phyloP scores from a whole-genome alignment of 305 asterid species.

The Fraxinus baroniana region DNA sequence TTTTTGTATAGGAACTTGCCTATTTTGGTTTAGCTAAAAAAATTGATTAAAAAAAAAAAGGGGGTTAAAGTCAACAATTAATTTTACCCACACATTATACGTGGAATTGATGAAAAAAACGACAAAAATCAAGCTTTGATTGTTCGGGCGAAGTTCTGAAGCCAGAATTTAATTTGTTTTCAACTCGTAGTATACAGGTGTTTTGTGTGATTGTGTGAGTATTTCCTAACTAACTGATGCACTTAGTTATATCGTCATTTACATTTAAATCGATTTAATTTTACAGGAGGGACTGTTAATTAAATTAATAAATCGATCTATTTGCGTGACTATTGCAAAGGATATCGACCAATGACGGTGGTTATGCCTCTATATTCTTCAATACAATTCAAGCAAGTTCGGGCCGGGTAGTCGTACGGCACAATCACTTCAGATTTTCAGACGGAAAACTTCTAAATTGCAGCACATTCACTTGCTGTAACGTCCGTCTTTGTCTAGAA shows the following conservation, averaged over 20 bases:
- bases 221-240: neutral
- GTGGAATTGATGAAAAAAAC: no score
- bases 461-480: neutral
- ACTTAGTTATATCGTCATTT: neutral
- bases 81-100: no score
- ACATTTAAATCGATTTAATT: neutral
- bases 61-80: neutral
- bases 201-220: neutral
- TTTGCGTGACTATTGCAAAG: neutral
- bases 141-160: neutral
- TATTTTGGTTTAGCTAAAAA: neutral
- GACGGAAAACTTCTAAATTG: neutral
- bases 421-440: neutral
- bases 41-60: neutral
- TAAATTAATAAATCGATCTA: neutral
- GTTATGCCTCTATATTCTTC: neutral
- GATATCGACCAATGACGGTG: neutral
- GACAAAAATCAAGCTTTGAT: no score
- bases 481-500: neutral
- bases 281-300: neutral
- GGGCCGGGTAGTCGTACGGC: neutral
- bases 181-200: neutral
- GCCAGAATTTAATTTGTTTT: neutral
- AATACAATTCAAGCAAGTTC: neutral
- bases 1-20: neutral